These are phyloP conservation scores for Exophiala aquamarina DNA, from an alignment of 2,329 filamentous ascomycete genomes.

Conservation along the genomic window DNA sequence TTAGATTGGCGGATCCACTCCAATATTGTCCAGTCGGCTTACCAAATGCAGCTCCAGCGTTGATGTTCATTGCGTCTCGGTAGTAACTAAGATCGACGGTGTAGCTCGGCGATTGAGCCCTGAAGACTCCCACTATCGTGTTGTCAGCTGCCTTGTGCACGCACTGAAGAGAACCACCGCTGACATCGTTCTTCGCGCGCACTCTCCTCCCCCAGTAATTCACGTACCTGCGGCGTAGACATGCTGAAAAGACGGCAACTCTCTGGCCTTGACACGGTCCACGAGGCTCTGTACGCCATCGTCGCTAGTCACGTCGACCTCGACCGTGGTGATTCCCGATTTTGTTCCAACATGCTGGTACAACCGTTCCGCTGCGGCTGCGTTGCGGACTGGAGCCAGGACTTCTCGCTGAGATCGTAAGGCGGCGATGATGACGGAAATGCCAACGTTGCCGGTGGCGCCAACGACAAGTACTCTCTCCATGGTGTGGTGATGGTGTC, in stretches of 20 bases:
- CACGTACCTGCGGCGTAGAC: constrained; percentile 36
- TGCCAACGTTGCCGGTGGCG: constrained; percentile 42
- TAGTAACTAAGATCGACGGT: neutral
- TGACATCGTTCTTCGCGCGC: too few species aligned
- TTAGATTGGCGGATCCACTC: neutral
- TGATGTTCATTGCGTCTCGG: constrained; percentile 7
- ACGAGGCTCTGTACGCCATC: constrained; percentile 35
- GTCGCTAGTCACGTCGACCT: constrained; percentile 36
- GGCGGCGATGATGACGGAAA: constrained; percentile 34
- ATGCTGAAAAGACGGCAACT: constrained; percentile 40
- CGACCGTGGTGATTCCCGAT: constrained; percentile 34
- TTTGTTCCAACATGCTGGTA: constrained; percentile 31
- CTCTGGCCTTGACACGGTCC: constrained; percentile 34
- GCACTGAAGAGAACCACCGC: too few species aligned
- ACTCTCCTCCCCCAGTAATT: too few species aligned
- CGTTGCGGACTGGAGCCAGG: constrained; percentile 39
- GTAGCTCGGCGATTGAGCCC: neutral
- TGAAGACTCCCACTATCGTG: neutral
- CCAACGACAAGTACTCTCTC: constrained; percentile 41
- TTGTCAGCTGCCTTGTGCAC: neutral
- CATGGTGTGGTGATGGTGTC: too few species aligned
- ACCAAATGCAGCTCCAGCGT: constrained; percentile 2
- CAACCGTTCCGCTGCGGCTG: constrained; percentile 36
- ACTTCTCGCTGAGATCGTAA: constrained; percentile 34
- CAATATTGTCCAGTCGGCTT: neutral